These are phyloP conservation scores for Epichloe gansuensis DNA, from an alignment of 2,329 filamentous ascomycete genomes.

Conservation along the genomic window DNA sequence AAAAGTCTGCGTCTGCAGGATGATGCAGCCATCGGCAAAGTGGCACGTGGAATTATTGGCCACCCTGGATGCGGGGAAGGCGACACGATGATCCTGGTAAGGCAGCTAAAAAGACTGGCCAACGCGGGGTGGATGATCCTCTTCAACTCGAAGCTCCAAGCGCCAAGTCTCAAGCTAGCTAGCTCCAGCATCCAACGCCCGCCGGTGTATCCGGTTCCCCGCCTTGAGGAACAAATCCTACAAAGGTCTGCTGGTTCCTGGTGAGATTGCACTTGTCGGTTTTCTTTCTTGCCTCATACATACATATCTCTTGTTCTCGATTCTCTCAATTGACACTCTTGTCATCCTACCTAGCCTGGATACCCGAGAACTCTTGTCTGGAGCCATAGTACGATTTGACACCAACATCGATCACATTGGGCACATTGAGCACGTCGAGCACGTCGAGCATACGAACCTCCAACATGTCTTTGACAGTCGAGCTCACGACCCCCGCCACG, in stretches of 20 bases:
- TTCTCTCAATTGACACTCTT: background rate
- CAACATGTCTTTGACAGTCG: slow-evolving; percentile 38
- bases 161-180: background rate
- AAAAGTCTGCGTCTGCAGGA: no score
- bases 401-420: background rate
- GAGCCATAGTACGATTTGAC: background rate
- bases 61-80: no score
- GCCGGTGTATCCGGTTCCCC: background rate
- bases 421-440: background rate
- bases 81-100: no score
- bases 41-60: no score
- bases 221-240: background rate
- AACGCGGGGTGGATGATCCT: no score
- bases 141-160: background rate
- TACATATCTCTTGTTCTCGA: background rate
- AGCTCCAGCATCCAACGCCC: background rate
- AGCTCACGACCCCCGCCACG: slow-evolving; percentile 57
- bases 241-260: background rate
- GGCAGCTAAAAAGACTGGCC: no score
- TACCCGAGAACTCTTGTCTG: background rate
- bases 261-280: background rate
- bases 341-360: background rate
- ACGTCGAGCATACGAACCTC: background rate
- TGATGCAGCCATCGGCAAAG: no score
- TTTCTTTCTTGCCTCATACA: background rate